A percentile compares a stretch with the other conserved stretches of the same genome.
These are phyloP conservation scores for Penicillium polonicum DNA, from an alignment of 2,329 filamentous ascomycete genomes.

Conservation along the genomic window DNA sequence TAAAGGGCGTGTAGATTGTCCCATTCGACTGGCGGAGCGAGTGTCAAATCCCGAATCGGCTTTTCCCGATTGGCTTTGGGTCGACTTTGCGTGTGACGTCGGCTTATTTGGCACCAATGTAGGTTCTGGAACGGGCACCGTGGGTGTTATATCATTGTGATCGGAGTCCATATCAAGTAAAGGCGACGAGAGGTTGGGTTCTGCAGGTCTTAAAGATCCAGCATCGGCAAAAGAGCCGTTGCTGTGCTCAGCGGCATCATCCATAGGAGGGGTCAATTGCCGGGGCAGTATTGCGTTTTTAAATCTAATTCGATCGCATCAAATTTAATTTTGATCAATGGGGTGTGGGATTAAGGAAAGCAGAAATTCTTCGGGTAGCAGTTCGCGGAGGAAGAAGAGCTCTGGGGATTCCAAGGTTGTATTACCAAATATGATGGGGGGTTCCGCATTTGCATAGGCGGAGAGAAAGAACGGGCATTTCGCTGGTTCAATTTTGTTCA, in stretches of 20 bases:
- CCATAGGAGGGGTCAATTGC: slow-evolving; percentile 18
- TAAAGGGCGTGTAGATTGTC: slow-evolving; percentile 53
- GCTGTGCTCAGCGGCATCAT: slow-evolving; percentile 20
- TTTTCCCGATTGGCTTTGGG: slow-evolving; percentile 17
- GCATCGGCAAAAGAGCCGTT: slow-evolving; percentile 36
- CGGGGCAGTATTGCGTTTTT: not conserved
- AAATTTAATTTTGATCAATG: not conserved
- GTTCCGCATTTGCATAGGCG: slow-evolving; percentile 8
- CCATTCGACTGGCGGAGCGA: slow-evolving; percentile 37
- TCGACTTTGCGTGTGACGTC: slow-evolving; percentile 15
- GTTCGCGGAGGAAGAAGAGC: not conserved
- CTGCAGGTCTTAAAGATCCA: slow-evolving; percentile 33
- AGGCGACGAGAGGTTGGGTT: slow-evolving; percentile 5
- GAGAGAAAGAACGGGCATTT: not conserved
- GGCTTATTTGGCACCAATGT: slow-evolving; percentile 8
- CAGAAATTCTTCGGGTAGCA: not conserved
- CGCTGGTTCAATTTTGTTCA: not conserved
- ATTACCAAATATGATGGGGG: slow-evolving; percentile 7
- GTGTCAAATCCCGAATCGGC: slow-evolving; percentile 26
- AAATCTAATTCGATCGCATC: not conserved
- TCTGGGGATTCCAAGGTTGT: not conserved
- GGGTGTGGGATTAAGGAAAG: not conserved
- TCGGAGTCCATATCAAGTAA: slow-evolving; percentile 10
- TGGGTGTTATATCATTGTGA: slow-evolving; percentile 12
- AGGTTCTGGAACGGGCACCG: slow-evolving; percentile 1